Percentiles rank a stretch among this genome's conserved stretches.
These are phyloP conservation scores for Trypanosoma avium DNA, from an alignment of 208 protist genomes.

Conservation along the genomic window DNA sequence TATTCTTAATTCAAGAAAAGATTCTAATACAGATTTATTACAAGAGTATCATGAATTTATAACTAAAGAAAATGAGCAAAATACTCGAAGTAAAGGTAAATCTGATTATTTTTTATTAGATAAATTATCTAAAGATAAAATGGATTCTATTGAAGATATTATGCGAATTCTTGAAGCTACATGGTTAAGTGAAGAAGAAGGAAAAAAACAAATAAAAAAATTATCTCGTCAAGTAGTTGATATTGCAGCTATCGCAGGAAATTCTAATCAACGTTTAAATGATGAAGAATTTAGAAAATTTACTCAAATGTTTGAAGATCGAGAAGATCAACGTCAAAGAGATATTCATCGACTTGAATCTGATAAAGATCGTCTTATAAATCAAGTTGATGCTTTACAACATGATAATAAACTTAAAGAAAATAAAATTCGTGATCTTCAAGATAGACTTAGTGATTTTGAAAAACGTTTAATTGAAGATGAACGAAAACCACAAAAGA, in stretches of 20 bases:
- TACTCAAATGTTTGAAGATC: slow-evolving; percentile 33
- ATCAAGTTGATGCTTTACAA: slow-evolving; percentile 9
- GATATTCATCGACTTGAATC: slow-evolving; percentile 17
- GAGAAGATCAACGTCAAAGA: slow-evolving; percentile 39
- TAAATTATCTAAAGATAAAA: slow-evolving; percentile 69
- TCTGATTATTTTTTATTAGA: slow-evolving; percentile 9
- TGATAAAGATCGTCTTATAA: slow-evolving; percentile 18
- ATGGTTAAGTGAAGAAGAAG: slow-evolving; percentile 61
- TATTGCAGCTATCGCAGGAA: slow-evolving; percentile 28
- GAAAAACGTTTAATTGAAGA: slow-evolving; percentile 4
- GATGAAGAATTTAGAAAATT: slow-evolving; percentile 54
- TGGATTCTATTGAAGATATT: slow-evolving; percentile 70
- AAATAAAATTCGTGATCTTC: slow-evolving; percentile 31
- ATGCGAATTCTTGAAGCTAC: slow-evolving; percentile 70
- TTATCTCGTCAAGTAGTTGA: slow-evolving; percentile 21
- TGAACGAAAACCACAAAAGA: slow-evolving; percentile 12
- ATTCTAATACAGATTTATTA: slow-evolving; percentile 3
- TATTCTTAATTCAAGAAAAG: slow-evolving; percentile 4
- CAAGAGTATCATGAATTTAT: slow-evolving; percentile 17
- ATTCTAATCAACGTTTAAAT: slow-evolving; percentile 39
- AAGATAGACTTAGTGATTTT: slow-evolving; percentile 13
- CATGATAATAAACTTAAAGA: slow-evolving; percentile 29
- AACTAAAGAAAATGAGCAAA: slow-evolving; percentile 19
- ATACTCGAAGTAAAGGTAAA: neutral
- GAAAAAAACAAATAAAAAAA: slow-evolving; percentile 33